phyloP scores from a whole-genome alignment of 805 yeast species.

The Pichia ethanolica region DNA sequence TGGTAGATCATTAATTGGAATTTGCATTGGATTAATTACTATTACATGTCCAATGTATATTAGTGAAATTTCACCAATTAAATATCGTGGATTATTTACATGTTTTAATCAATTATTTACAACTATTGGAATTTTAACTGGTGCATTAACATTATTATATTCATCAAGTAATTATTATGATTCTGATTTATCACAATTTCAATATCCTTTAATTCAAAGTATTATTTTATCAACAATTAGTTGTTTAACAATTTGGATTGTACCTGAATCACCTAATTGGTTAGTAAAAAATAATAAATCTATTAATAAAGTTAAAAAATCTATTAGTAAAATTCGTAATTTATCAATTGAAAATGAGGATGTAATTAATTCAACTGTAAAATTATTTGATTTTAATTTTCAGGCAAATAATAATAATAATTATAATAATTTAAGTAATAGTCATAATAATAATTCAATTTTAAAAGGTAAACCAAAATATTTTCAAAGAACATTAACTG shows the following conservation, averaged over 20 bases:
- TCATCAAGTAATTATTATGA: constrained; percentile 10
- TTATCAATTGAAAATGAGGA: constrained; percentile 17
- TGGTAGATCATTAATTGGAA: constrained; percentile 27
- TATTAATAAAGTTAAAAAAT: constrained; percentile 11
- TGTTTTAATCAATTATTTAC: constrained; percentile 28
- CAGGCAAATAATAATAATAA: neutral
- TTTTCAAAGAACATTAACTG: constrained; percentile 23
- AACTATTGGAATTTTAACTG: constrained; percentile 29
- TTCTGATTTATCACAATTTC: constrained; percentile 15
- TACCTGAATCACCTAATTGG: constrained; percentile 32
- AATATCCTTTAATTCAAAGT: constrained; percentile 17
- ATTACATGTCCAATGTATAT: constrained; percentile 31
- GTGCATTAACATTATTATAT: constrained; percentile 20
- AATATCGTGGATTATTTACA: constrained; percentile 25
- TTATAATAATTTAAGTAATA: neutral
- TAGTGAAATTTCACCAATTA: constrained; percentile 28
- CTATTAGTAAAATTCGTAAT: constrained; percentile 17
- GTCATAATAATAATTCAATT: constrained; percentile 11
- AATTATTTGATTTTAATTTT: constrained; percentile 14
- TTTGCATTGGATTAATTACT: constrained; percentile 25
- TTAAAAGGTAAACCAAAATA: constrained; percentile 26
- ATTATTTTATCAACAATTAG: constrained; percentile 3
- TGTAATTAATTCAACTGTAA: constrained; percentile 15
- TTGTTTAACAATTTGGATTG: constrained; percentile 18
- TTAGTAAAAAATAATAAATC: constrained; percentile 11